Percentiles rank a stretch among this genome's conserved stretches.
phyloP scores from a whole-genome alignment of 2,329 filamentous ascomycete genomes.

The Aureobasidium melanogenum region DNA sequence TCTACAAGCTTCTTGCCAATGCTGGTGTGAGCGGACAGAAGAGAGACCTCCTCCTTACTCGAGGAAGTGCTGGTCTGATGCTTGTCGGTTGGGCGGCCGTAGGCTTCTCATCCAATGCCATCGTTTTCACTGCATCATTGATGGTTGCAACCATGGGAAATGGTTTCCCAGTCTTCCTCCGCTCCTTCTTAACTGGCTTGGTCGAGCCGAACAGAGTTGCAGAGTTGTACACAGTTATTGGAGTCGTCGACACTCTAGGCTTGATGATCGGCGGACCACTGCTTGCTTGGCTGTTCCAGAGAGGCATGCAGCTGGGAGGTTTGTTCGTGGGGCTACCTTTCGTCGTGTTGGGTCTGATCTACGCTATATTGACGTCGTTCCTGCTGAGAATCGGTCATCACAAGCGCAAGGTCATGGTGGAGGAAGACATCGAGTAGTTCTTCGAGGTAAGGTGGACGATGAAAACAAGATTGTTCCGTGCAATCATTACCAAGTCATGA shows the following conservation, averaged over 20 bases:
- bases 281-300: constrained; percentile 39
- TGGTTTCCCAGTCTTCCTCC: constrained; percentile 36
- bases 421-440: not conserved
- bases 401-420: not conserved
- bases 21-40: constrained; percentile 17
- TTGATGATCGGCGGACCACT: constrained; percentile 39
- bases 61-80: constrained; percentile 21
- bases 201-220: constrained; percentile 48
- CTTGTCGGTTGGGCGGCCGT: constrained; percentile 23
- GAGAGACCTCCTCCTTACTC: constrained; percentile 26
- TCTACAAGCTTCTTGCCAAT: constrained; percentile 19
- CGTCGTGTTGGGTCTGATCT: constrained; percentile 29
- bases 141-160: constrained; percentile 38
- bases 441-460: no score
- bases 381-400: not conserved
- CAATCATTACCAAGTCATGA: no score
- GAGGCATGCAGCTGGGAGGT: constrained; percentile 40
- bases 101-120: constrained; percentile 23
- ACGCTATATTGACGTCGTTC: not conserved
- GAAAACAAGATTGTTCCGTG: no score
- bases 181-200: constrained; percentile 45
- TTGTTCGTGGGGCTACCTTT: constrained; percentile 44
- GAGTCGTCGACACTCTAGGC: constrained; percentile 43
- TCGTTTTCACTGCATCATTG: constrained; percentile 29
- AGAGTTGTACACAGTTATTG: constrained; percentile 45